These are phyloP conservation scores for Dryadomyces quercivorus DNA, from an alignment of 2,329 filamentous ascomycete species.

Conservation along the genomic window DNA sequence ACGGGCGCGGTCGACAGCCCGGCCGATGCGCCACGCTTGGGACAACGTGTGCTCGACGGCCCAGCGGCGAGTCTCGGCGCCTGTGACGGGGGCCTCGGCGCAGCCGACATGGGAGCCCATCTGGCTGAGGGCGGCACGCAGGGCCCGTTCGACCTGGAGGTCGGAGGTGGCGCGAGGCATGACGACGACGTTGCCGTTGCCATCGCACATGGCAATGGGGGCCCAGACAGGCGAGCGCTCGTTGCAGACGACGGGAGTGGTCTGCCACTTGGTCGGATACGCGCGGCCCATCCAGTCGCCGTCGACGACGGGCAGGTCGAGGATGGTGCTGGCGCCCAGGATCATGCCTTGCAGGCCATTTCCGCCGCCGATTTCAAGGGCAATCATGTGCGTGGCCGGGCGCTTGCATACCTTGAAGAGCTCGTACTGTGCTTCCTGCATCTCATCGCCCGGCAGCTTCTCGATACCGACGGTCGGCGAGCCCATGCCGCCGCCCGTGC, in stretches of 20 bases:
- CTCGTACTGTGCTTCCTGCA: conserved; percentile 28
- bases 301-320: conserved; percentile 23
- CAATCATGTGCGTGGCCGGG: conserved; percentile 20
- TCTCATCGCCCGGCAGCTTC: conserved; percentile 38
- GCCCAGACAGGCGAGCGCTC: conserved; percentile 27
- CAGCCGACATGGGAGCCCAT: conserved; percentile 28
- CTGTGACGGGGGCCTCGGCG: conserved; percentile 21
- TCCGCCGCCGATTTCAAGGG: conserved; percentile 39
- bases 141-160: conserved; percentile 27
- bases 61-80: conserved; percentile 18
- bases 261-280: conserved; percentile 16
- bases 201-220: conserved; percentile 31
- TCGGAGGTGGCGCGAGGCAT: conserved; percentile 33
- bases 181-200: conserved; percentile 30
- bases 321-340: conserved; percentile 22
- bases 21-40: conserved; percentile 32
- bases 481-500: conserved; percentile 30
- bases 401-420: conserved; percentile 25
- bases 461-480: conserved; percentile 29
- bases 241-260: conserved; percentile 27
- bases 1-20: conserved; percentile 29
- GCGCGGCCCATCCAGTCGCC: conserved; percentile 25
- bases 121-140: conserved; percentile 26
- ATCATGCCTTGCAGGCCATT: conserved; percentile 33
- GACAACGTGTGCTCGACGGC: conserved; percentile 24